Conservation (phyloP, 441 rosid species). For the Brassica balearica region DNA sequence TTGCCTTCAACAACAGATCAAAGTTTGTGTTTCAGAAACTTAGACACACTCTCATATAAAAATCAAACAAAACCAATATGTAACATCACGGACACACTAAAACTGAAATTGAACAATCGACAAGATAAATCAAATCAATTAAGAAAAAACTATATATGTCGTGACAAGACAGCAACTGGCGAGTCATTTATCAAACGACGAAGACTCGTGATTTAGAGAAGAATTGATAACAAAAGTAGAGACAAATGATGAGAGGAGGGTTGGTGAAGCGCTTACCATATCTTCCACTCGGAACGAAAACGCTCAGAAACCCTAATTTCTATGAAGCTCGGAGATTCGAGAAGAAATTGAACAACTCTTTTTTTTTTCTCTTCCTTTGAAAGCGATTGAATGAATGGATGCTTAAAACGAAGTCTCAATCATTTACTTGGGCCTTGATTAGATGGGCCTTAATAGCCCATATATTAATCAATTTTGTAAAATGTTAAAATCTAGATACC, state of each 20-base stretch:
- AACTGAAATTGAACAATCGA: not conserved
- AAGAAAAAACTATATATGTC: too few species aligned
- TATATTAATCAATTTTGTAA: not conserved
- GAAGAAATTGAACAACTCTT: not conserved
- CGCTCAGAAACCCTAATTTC: not conserved
- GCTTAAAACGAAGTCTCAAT: not conserved
- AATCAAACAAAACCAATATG: not conserved
- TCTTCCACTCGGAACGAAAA: conserved; percentile 14
- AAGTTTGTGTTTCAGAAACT: not conserved
- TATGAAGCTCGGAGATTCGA: not conserved
- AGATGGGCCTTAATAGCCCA: not conserved
- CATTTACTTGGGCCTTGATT: not conserved
- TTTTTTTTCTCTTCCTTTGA: not conserved
- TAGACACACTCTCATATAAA: not conserved
- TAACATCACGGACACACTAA: conserved; percentile 12
- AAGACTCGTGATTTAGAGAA: not conserved
- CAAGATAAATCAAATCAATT: not conserved
- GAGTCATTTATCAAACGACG: not conserved
- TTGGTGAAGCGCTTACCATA: conserved; percentile 27
- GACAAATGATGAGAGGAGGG: not conserved
- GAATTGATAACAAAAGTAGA: not conserved
- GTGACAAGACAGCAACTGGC: too few species aligned
- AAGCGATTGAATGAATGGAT: not conserved
- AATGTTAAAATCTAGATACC: too few species aligned
- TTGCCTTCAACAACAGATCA: conserved; percentile 56